Base-by-base conservation (phyloP, 192 early-diverging fungal genomes). In the Bifiguratus adelaidae region DNA sequence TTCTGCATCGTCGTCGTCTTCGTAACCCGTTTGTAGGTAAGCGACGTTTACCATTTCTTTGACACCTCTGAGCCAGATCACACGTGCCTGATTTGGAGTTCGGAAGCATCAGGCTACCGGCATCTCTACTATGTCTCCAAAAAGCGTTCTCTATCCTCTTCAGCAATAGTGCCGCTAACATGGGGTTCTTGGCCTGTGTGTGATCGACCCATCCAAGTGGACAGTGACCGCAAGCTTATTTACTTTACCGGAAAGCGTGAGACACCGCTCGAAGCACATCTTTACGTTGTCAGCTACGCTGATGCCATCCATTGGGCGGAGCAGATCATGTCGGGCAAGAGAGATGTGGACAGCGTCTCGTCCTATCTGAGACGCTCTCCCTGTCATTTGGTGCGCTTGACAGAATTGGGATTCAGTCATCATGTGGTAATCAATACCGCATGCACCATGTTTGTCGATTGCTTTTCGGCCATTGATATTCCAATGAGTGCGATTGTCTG, bases 221-320 rank as follows among this genome's bases (percentile, higher is more conserved):
- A 83, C 35, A 41, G 53, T 4, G 7, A 21, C 16, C 52, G 71
- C 6, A 44, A 69, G 19, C 59, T 79, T 9, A 73, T 82, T 1
- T 83, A 78, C 35, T 83, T 82, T 41, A 68, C 53, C 7, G 81
- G 58, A 4, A 83, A 78, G 43, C 50, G 44, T 16, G 79, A 81
- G 27, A 55, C 63, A 0, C 67, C 74, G 8, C 41, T 80, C 11
- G 81, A 83, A 51, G 58, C 63, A 2, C 81, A 83, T 48, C 50
- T 83, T 1, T 83, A 83, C 50, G 80, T 78, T 3, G 55, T 65
- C 15, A 50, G 55, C 19, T 74, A 47, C 50, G 53, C 60, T 3
- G 13, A 50, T 16, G 24, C 20, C 2, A 33, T 43, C 19, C 9
- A n/a, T 13, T 19, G 0, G 15, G 34, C 9, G 33, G 35, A 4